Evolutionary conservation across 371 early-diverging fungal genomes (phyloP).

Genomic region (Mycotypha africana): DNA sequence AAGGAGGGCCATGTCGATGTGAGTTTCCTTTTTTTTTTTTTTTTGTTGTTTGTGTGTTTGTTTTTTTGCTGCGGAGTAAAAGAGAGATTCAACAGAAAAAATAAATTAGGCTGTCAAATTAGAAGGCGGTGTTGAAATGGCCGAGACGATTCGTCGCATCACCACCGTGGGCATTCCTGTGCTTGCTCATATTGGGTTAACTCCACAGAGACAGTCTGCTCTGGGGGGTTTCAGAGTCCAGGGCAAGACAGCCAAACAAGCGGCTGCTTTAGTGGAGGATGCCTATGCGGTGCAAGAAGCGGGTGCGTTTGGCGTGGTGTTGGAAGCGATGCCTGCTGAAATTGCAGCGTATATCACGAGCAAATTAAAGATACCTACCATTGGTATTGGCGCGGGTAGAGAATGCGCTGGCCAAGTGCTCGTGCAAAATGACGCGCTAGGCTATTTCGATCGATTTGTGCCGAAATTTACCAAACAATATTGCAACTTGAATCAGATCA

Average conservation of each 20-base stretch:
- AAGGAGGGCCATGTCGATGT: conserved; percentile 88
- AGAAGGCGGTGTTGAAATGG: conserved; percentile 89
- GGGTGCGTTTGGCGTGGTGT: conserved; percentile 86
- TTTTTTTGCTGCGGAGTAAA: not conserved
- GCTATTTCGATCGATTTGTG: conserved; percentile 76
- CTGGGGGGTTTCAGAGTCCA: conserved; percentile 92
- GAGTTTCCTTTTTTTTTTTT: conserved; percentile 4
- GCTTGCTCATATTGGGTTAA: conserved; percentile 90
- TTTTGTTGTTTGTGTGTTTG: not conserved
- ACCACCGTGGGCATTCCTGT: conserved; percentile 87
- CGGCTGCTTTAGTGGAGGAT: conserved; percentile 70
- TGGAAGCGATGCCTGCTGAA: conserved; percentile 91
- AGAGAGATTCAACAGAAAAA: too few species aligned
- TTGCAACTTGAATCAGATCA: conserved; percentile 67
- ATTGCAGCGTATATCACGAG: conserved; percentile 83
- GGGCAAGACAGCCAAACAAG: conserved; percentile 80
- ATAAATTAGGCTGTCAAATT: conserved; percentile 80
- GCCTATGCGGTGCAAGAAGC: conserved; percentile 88
- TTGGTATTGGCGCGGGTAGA: conserved; percentile 95
- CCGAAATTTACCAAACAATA: conserved; percentile 91
- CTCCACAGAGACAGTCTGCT: conserved; percentile 85
- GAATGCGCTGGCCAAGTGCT: conserved; percentile 90
- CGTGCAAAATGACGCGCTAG: conserved; percentile 86
- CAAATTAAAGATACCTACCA: conserved; percentile 78
- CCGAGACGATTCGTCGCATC: conserved; percentile 65